Evolutionary conservation across 1,284 basidiomycete genomes (phyloP), one percentile per base, ranked within the genome.

Genomic region (Paramarasmius palmivorus): DNA sequence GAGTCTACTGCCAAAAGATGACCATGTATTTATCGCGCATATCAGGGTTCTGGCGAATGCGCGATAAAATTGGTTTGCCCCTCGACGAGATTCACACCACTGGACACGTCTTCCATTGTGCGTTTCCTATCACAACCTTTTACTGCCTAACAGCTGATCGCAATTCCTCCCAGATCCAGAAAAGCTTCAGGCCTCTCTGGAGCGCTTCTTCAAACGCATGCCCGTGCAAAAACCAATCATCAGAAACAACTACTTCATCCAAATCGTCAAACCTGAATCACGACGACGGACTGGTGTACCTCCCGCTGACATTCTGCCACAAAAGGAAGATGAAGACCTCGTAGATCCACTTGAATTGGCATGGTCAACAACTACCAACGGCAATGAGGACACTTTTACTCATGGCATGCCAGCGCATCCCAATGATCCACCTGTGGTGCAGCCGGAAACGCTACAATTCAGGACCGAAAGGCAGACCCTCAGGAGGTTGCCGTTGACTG

Each of bases 391-490:
- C 55, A 65, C 62, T 23, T 82, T 77, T 59, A 60, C 63, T 29
- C 73, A 77, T 15, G 66, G 70, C 20, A 63, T 70, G 44, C 61
- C 63, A 53, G 62, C 63, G 42, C 57, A 63, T 32, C 65, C 58
- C 15, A 49, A 26, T 57, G 63, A 35, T 44, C 60, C 41, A 49
- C 70, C 38, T 29, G 55, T 57, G 23, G 62, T 68, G 10, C 68
- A 67, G n/a, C 73, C 81, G 20, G 71, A 75, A 23, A 79, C 73
- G 39, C 68, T 91, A 40, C 78, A 81, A 10, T 69, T 90, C 52
- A 75, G 91, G 48, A 79, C 79, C 10, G 90, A 93, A 64, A 74
- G 88, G 34, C 90, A 92, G 70, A 88, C 85, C 9, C 69, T 93
- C 49, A 75, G 90, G 35, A 74, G 90, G 22, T 75, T 91, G 15